phyloP scores from a whole-genome alignment of 306 rosid genomes.

The Vicia villosa region DNA sequence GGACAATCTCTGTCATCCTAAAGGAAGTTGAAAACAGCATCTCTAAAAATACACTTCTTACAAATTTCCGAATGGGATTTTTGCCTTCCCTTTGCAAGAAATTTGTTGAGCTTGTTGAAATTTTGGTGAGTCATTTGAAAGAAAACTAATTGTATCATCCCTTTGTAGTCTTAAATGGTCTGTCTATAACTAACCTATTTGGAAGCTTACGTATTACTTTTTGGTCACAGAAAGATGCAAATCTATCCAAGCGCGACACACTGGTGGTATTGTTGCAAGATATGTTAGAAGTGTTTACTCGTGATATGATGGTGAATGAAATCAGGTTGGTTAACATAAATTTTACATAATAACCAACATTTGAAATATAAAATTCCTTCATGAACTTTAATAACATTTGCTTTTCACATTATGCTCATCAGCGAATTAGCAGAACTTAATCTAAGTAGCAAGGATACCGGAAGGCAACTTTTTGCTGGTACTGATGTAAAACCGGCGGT shows the following conservation, averaged over 20 bases:
- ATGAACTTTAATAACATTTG: constrained; percentile 20
- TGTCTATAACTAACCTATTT: constrained; percentile 29
- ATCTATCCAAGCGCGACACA: constrained; percentile 59
- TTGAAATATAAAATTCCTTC: constrained; percentile 17
- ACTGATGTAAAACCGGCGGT: constrained; percentile 79
- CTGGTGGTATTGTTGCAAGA: constrained; percentile 91
- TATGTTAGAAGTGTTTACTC: constrained; percentile 94
- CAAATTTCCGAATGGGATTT: constrained; percentile 82
- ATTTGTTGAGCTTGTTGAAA: constrained; percentile 86
- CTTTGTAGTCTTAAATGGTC: constrained; percentile 28
- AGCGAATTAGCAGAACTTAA: constrained; percentile 90
- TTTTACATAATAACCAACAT: constrained; percentile 24
- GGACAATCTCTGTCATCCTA: constrained; percentile 79
- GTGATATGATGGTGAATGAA: constrained; percentile 95
- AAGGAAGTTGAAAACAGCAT: constrained; percentile 88
- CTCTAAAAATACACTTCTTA: constrained; percentile 74
- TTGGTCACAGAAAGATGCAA: constrained; percentile 66
- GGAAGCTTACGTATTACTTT: constrained; percentile 40
- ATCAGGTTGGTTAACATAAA: constrained; percentile 68
- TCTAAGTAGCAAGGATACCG: constrained; percentile 78
- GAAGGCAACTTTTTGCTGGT: constrained; percentile 96
- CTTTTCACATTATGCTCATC: constrained; percentile 33
- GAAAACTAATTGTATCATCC: constrained; percentile 28
- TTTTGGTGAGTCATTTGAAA: constrained; percentile 67
- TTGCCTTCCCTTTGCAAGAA: constrained; percentile 82